Conservation (phyloP, 208 protist genomes). For the Wallacemonas collosoma region DNA sequence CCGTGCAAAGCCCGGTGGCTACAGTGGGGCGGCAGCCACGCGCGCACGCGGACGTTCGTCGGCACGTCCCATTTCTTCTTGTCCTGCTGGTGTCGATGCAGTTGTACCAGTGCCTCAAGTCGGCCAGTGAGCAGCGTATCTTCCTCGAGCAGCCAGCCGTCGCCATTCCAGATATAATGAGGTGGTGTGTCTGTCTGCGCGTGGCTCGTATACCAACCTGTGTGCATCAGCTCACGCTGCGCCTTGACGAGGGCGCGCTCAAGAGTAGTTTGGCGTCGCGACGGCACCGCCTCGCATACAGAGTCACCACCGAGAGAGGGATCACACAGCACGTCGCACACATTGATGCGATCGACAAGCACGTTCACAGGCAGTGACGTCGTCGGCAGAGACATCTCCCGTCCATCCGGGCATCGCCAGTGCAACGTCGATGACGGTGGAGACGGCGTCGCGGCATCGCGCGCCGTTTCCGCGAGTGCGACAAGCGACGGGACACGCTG, state of each 20-base stretch:
- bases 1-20: too few species aligned
- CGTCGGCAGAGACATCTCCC: constrained; percentile 10
- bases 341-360: constrained; percentile 14
- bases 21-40: background rate
- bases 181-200: background rate
- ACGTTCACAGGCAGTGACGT: constrained; percentile 21
- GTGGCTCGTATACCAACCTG: background rate
- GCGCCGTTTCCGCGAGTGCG: constrained; percentile 21
- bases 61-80: too few species aligned
- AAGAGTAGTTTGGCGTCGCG: background rate
- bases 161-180: constrained; percentile 24
- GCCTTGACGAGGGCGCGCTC: background rate
- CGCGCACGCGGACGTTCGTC: background rate
- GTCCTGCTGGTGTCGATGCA: too few species aligned
- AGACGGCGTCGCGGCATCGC: background rate
- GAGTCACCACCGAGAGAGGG: too few species aligned
- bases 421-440: background rate
- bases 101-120: too few species aligned
- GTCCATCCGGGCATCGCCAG: constrained; percentile 1
- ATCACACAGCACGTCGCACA: too few species aligned
- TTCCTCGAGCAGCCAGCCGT: constrained; percentile 16
- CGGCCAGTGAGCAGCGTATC: constrained; percentile 16
- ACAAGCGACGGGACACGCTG: constrained; percentile 23
- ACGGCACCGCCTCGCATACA: too few species aligned
- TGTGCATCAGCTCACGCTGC: constrained; percentile 7